phyloP scores from a whole-genome alignment of 345 rosid species.

The Arabis hirsuta region DNA sequence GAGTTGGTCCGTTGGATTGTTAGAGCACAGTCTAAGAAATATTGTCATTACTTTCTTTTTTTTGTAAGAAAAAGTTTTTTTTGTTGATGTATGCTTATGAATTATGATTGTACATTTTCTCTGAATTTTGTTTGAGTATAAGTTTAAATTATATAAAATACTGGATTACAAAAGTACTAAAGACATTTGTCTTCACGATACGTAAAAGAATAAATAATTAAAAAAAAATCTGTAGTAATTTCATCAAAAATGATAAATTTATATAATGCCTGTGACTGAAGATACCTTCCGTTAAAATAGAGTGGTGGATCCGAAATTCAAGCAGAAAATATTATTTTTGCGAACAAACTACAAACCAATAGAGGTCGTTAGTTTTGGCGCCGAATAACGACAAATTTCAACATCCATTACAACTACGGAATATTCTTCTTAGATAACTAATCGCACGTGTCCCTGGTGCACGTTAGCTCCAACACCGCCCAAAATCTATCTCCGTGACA shows the following conservation, averaged over 20 bases:
- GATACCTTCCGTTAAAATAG: not conserved
- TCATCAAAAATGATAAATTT: too few relatives aligned
- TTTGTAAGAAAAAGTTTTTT: not conserved
- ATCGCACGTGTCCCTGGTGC: not conserved
- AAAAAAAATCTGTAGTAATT: too few relatives aligned
- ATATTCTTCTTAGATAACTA: not conserved
- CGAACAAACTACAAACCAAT: not conserved
- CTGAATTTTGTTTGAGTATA: too few relatives aligned
- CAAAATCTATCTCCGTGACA: slow-evolving; percentile 1
- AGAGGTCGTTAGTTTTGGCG: slow-evolving; percentile 20
- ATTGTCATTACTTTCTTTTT: not conserved
- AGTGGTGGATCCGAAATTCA: too few relatives aligned
- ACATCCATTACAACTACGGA: not conserved
- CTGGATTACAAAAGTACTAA: too few relatives aligned
- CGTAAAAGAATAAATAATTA: too few relatives aligned
- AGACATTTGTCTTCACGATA: too few relatives aligned
- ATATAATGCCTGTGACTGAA: too few relatives aligned
- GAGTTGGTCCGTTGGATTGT: slow-evolving; percentile 13
- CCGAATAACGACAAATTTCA: not conserved
- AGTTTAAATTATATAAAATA: too few relatives aligned
- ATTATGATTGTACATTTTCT: too few relatives aligned
- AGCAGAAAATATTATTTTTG: too few relatives aligned
- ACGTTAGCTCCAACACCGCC: slow-evolving; percentile 5
- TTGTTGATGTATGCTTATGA: too few relatives aligned
- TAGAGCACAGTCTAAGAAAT: not conserved